Evolutionary conservation across 257 asterid species (phyloP), one percentile per base, ranked within the genome.

Genomic region (Ehretia macrophylla): DNA sequence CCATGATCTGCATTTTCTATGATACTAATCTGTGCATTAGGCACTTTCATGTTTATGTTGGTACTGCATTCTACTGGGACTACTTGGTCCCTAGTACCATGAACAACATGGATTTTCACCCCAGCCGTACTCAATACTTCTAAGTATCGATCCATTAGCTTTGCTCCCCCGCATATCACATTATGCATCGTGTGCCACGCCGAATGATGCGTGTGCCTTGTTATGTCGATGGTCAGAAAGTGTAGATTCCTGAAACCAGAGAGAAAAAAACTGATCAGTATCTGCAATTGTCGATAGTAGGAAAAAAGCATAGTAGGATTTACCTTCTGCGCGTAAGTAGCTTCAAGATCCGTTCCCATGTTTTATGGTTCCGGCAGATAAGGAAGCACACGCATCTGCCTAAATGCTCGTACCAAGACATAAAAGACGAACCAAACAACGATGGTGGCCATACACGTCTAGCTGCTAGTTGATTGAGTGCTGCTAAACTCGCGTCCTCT

Each of bases 181-280:
- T 86, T 86, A 27, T 90, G 97, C 95, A 86, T 84, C 11, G 88
- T 71, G 51, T 89, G 95, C 97, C 97, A 86, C 0, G 94, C 95
- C 5, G 97, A 86, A 59, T 82, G 90, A 69, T 89, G 97, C 17
- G 97, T 89, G 58, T 86, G 97, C 46, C 88, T 73, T 0, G 85
- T 81, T 67, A 75, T 48, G 63, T 89, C 92, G 10, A 17, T 54
- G 8, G 74, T 17, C 23, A 14, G 0, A 65, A 64, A 77, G 62
- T 81, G 81, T 62, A 82, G 76, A 54, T 82, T 81, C 77, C 95
- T 86, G 65, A n/a, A 58, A 10, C 40, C 32, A 55, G 39, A 51
- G 40, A 22, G 20, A 42, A 51, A 32, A 45, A 14, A 39, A 14
- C 4, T 21, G 13, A 32, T 35, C 18, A 23, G 13, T 42, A 4